phyloP scores from a whole-genome alignment of 1,139 yeast genomes.

The Geotrichum histeridarum region DNA sequence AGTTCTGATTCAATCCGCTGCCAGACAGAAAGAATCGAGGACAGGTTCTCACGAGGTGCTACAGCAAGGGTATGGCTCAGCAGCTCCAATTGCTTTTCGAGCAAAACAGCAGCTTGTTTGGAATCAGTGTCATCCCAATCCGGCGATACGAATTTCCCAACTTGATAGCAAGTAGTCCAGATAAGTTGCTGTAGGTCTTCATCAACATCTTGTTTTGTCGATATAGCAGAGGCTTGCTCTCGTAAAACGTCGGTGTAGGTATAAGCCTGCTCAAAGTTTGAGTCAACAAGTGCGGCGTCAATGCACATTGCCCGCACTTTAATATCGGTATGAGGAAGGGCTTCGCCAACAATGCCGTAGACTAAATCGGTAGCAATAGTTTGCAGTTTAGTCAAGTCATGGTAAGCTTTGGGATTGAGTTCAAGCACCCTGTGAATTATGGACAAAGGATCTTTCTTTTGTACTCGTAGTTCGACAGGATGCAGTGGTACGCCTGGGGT shows the following conservation, averaged over 20 bases:
- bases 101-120: conserved; percentile 27
- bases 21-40: conserved; percentile 36
- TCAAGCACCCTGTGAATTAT: conserved; percentile 34
- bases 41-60: conserved; percentile 36
- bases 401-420: conserved; percentile 32
- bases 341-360: conserved; percentile 22
- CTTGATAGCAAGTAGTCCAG: conserved; percentile 58
- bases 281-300: conserved; percentile 51
- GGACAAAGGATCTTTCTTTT: conserved; percentile 27
- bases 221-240: not conserved
- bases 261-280: conserved; percentile 48
- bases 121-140: conserved; percentile 42
- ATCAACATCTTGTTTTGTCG: not conserved
- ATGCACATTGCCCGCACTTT: conserved; percentile 49
- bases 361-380: conserved; percentile 26
- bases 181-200: conserved; percentile 25
- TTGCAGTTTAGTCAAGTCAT: conserved; percentile 29
- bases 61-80: conserved; percentile 42
- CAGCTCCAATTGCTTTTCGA: conserved; percentile 44
- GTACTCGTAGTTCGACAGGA: conserved; percentile 27
- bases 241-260: conserved; percentile 9
- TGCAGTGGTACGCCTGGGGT: conserved; percentile 31
- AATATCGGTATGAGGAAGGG: conserved; percentile 32
- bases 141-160: conserved; percentile 52
- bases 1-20: conserved; percentile 27